phyloP scores from a whole-genome alignment of 495 filamentous ascomycete species.

The Poronia punctata region DNA sequence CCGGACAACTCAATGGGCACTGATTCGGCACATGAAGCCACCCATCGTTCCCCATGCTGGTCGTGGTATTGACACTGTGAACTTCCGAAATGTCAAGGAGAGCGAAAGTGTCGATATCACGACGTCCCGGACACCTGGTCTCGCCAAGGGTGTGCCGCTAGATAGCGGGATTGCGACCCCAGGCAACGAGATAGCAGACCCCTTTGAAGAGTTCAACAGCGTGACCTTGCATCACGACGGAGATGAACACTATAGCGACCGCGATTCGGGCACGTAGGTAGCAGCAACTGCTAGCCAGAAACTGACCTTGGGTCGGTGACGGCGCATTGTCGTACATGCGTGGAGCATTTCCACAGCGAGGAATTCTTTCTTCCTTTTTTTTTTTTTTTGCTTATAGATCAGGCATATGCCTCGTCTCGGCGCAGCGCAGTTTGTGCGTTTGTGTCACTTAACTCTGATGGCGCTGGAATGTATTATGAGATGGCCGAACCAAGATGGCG shows the following conservation, averaged over 20 bases:
- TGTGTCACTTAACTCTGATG: constrained; percentile 1
- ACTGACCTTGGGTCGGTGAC: constrained; percentile 5
- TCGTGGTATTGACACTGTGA: constrained; percentile 84
- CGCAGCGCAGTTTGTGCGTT: not conserved
- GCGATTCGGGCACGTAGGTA: no score
- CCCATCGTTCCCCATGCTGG: constrained; percentile 94
- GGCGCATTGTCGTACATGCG: not conserved
- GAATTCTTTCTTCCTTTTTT: no score
- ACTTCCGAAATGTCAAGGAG: constrained; percentile 97
- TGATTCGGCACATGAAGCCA: constrained; percentile 97
- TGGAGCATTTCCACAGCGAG: no score
- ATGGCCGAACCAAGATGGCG: not conserved
- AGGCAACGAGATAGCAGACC: constrained; percentile 77
- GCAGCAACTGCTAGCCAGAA: constrained; percentile 17
- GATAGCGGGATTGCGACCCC: constrained; percentile 82
- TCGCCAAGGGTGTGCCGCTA: constrained; percentile 69
- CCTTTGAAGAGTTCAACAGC: constrained; percentile 98
- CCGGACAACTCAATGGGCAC: constrained; percentile 88
- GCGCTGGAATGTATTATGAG: constrained; percentile 3
- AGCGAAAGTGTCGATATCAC: constrained; percentile 91
- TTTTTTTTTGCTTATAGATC: constrained; percentile 2
- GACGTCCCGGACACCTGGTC: constrained; percentile 42
- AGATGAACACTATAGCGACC: constrained; percentile 48
- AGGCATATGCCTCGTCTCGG: not conserved
- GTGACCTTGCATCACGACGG: constrained; percentile 97